Base-by-base conservation (phyloP, 306 rosid genomes). In the Geum urbanum region DNA sequence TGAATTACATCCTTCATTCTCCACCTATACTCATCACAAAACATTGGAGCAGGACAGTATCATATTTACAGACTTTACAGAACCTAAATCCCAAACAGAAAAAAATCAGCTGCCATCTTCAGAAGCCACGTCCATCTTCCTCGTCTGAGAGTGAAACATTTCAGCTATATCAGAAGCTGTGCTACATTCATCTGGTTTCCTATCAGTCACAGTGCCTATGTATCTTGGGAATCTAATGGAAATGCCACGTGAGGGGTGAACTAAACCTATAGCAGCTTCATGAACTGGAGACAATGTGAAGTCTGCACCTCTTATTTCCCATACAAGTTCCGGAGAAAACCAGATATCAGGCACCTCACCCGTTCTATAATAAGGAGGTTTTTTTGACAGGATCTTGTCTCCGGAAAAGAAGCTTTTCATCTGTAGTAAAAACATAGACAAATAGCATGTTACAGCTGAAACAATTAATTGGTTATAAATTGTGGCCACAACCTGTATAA, bases 281-380 rank as follows among this genome's bases (percentile, higher is more conserved):
- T 92, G 98, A 73, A 92, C 95, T 39, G 98, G 98, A 5, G 98
- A 89, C 50, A 89, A 76, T 19, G 98, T 89, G 52, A 89, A 88
- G 74, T 89, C 96, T 50, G 98, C 96, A 53, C 98, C 95, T 83
- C 85, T 83, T 77, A 89, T 86, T 80, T 88, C 91, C 98, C 92
- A 92, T 68, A 92, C 96, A 57, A 89, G 81, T 68, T 83, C 79
- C 0, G 96, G 83, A 9, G 72, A 67, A 75, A 92, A 92, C 96
- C 96, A 92, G 80, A 77, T 67, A 81, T 86, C 96, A 6, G 96
- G 91, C 22, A 66, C 76, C 82, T 92, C 96, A 18, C 84, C 87
- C 40, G 98, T 92, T 65, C 68, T 86, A 74, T 92, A 92, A 69
- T 92, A 89, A 24, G 88, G 86, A 45, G 96, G 96, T 79, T 82